phyloP scores from a whole-genome alignment of 2,329 filamentous ascomycete genomes.

The Emericellopsis atlantica region DNA sequence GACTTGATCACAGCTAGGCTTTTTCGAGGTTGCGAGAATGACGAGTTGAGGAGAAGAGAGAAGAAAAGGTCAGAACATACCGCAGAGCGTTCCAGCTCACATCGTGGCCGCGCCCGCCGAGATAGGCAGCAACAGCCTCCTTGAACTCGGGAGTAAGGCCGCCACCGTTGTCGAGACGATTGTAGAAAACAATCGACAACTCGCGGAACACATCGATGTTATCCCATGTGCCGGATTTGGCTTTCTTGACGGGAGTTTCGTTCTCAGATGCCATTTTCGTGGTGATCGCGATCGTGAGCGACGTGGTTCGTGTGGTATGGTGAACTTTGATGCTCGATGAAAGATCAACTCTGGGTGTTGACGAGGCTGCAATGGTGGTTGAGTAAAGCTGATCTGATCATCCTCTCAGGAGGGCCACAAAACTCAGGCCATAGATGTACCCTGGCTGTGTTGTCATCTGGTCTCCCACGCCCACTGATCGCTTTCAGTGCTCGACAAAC shows the following conservation, averaged over 20 bases:
- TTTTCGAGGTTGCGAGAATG: not conserved
- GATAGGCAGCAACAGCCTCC: constrained; percentile 16
- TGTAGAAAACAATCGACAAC: constrained; percentile 18
- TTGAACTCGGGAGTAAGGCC: constrained; percentile 15
- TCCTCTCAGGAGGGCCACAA: too few species aligned
- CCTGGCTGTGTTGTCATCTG: too few species aligned
- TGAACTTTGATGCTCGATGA: too few species aligned
- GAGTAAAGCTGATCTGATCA: too few species aligned
- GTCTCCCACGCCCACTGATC: too few species aligned
- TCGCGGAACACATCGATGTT: constrained; percentile 19
- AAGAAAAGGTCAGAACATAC: constrained; percentile 12
- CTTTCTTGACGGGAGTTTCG: constrained; percentile 9
- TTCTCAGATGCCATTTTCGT: not conserved
- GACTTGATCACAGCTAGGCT: not conserved
- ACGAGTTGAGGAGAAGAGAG: not conserved
- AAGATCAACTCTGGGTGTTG: too few species aligned
- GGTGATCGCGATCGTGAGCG: not conserved
- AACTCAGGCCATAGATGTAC: too few species aligned
- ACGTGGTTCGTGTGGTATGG: not conserved
- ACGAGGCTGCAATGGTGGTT: too few species aligned
- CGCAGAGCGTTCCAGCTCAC: constrained; percentile 32
- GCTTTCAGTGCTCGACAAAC: too few species aligned
- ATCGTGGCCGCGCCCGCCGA: constrained; percentile 16
- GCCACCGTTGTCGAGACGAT: constrained; percentile 11
- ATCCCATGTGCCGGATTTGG: constrained; percentile 14